A percentile compares a stretch with the other conserved stretches of the same genome.
Evolutionary conservation across 2,329 filamentous ascomycete genomes (phyloP).

Genomic region (Fonsecaea pedrosoi): DNA sequence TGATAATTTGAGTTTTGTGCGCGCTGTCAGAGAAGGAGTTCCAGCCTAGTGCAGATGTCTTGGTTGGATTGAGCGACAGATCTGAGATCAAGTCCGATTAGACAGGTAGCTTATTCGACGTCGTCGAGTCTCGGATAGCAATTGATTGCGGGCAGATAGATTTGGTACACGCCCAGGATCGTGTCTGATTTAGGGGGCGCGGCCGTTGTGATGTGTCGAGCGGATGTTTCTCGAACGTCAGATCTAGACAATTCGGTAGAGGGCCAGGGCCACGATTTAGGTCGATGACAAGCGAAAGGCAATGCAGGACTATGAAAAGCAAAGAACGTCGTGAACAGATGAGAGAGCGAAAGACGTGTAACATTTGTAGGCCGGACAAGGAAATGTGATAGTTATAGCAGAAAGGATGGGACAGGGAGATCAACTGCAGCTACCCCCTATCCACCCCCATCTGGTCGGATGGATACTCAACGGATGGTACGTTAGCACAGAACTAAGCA

Average conservation of each 20-base stretch:
- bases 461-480: slow-evolving; percentile 22
- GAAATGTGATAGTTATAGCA: slow-evolving; percentile 29
- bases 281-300: slow-evolving; percentile 25
- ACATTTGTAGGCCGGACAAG: slow-evolving; percentile 20
- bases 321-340: slow-evolving; percentile 31
- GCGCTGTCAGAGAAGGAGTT: slow-evolving; percentile 30
- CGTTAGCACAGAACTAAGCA: slow-evolving; percentile 16
- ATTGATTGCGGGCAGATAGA: slow-evolving; percentile 31
- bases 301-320: slow-evolving; percentile 22
- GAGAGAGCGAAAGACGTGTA: slow-evolving; percentile 22
- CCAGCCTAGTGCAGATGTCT: slow-evolving; percentile 24
- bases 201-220: slow-evolving; percentile 27
- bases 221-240: slow-evolving; percentile 19
- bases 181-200: slow-evolving; percentile 23
- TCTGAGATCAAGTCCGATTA: slow-evolving; percentile 24
- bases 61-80: slow-evolving; percentile 25
- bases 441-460: slow-evolving; percentile 28
- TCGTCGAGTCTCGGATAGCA: slow-evolving; percentile 35
- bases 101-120: slow-evolving; percentile 31
- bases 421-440: slow-evolving; percentile 27
- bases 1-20: slow-evolving; percentile 36
- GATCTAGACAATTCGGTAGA: slow-evolving; percentile 22
- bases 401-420: slow-evolving; percentile 19
- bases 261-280: slow-evolving; percentile 22
- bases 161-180: slow-evolving; percentile 32